Conservation (phyloP, 2,329 filamentous ascomycete genomes). For the Thelonectria discophora region DNA sequence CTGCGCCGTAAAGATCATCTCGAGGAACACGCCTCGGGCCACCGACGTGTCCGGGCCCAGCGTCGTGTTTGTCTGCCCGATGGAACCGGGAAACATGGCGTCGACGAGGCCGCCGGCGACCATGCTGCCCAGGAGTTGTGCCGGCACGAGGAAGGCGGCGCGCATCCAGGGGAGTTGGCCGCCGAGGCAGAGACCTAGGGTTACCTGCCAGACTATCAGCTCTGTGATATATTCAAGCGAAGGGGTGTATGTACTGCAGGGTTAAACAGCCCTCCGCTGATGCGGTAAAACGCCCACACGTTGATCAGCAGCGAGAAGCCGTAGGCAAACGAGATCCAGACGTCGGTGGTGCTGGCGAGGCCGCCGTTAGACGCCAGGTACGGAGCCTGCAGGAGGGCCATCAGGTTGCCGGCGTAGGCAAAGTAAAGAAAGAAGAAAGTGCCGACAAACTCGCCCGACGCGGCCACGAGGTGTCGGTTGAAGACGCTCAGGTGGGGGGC, state of each 20-base stretch:
- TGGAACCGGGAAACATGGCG: conserved; percentile 61
- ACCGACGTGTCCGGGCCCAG: conserved; percentile 59
- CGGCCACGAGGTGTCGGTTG: conserved; percentile 33
- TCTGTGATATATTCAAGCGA: neutral
- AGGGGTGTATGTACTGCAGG: conserved; percentile 34
- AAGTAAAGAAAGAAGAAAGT: conserved; percentile 39
- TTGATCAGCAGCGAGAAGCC: conserved; percentile 56
- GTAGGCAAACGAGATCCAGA: conserved; percentile 35
- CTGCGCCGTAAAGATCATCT: conserved; percentile 69
- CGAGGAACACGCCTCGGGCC: conserved; percentile 68
- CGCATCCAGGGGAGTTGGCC: conserved; percentile 33
- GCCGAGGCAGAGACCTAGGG: conserved; percentile 32
- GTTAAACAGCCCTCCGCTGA: conserved; percentile 59
- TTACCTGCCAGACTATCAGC: conserved; percentile 25
- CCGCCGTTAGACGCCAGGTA: conserved; percentile 17
- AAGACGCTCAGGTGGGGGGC: conserved; percentile 30
- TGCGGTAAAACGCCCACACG: conserved; percentile 63
- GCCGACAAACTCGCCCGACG: conserved; percentile 33
- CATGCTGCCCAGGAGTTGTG: conserved; percentile 65
- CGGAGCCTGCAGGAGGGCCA: conserved; percentile 31
- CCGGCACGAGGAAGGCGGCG: conserved; percentile 54
- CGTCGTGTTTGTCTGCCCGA: conserved; percentile 59
- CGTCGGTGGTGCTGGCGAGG: conserved; percentile 27
- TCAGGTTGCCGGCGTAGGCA: conserved; percentile 37
- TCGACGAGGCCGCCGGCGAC: conserved; percentile 63